Base-by-base conservation (phyloP, 257 asterid species). In the Cordia subcordata region DNA sequence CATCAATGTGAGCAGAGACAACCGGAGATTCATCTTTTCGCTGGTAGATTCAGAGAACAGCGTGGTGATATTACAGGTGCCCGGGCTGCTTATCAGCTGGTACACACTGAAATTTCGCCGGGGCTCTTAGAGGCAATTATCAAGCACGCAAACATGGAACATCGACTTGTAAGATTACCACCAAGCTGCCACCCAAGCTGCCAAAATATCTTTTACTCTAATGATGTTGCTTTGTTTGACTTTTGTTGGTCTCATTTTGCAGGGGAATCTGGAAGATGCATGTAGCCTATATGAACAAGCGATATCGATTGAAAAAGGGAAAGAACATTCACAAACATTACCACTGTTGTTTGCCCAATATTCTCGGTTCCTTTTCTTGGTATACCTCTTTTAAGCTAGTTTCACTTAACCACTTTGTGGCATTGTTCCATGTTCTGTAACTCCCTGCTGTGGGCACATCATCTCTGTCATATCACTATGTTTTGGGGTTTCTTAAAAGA, bases 101-200 rank as follows among this genome's bases (percentile, higher is more conserved):
- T 93, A 67, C 99, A 93, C 64, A 64, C 89, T 61, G 97, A 86
- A 74, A 86, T 89, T 71, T 81, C 99, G 47, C 99, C 96, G 19
- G 99, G 99, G 52, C 99, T 89, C 68, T 72, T 89, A 40, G 99
- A 86, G 81, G 99, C 99, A 3, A 85, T 85, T 45, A 78, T 87
- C 45, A 93, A 85, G 84, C 99, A 93, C 71, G 94, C 97, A 20
- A 93, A 93, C 84, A 93, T 93, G 99, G 97, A 93, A 62, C 72
- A 71, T 60, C 82, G 99, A 68, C 87, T 75, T 55, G 97, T 93
- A 83, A 83, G 86, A 35, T 70, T 59, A 58, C 51, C 20, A 17
- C 13, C 15, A 83, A 85, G 20, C 64, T 59, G 53, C 51, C 20
- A 17, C 13, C 15, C 15, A 23, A 42, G 18, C 23, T 65, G 17